These are phyloP conservation scores for Fusarium pseudocircinatum DNA, from an alignment of 2,329 filamentous ascomycete species.

Conservation along the genomic window DNA sequence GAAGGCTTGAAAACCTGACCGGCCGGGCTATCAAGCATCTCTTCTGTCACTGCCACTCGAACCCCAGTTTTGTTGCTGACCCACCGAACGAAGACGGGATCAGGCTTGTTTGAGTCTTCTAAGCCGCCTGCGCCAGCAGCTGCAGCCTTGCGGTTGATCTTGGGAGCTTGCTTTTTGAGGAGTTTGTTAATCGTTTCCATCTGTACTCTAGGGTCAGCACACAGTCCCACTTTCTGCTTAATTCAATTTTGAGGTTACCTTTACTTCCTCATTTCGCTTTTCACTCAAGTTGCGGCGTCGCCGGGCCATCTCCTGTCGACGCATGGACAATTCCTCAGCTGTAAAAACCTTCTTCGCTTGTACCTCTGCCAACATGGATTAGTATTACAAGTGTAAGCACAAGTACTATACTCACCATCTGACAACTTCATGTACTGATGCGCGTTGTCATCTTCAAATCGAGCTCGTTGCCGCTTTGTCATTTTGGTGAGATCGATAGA, in stretches of 20 bases:
- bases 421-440: constrained; percentile 69
- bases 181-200: constrained; percentile 93
- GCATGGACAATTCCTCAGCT: constrained; percentile 70
- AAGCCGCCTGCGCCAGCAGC: constrained; percentile 45
- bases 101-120: constrained; percentile 58
- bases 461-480: constrained; percentile 68
- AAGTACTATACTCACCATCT: constrained; percentile 58
- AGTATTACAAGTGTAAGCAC: neutral
- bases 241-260: constrained; percentile 52
- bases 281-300: constrained; percentile 70
- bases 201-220: constrained; percentile 53
- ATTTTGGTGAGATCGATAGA: constrained; percentile 67
- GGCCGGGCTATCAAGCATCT: constrained; percentile 71
- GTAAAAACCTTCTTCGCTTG: constrained; percentile 71
- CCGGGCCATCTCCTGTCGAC: constrained; percentile 69
- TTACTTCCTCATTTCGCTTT: constrained; percentile 72
- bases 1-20: constrained; percentile 65
- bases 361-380: constrained; percentile 58
- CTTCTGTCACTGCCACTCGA: constrained; percentile 71
- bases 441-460: constrained; percentile 63
- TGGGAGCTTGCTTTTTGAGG: constrained; percentile 85
- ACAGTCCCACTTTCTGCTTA: neutral
- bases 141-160: constrained; percentile 68
- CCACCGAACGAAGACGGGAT: constrained; percentile 75
- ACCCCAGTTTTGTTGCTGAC: constrained; percentile 73